These are phyloP conservation scores for Populus nigra DNA, from an alignment of 345 rosid genomes.

Conservation along the genomic window DNA sequence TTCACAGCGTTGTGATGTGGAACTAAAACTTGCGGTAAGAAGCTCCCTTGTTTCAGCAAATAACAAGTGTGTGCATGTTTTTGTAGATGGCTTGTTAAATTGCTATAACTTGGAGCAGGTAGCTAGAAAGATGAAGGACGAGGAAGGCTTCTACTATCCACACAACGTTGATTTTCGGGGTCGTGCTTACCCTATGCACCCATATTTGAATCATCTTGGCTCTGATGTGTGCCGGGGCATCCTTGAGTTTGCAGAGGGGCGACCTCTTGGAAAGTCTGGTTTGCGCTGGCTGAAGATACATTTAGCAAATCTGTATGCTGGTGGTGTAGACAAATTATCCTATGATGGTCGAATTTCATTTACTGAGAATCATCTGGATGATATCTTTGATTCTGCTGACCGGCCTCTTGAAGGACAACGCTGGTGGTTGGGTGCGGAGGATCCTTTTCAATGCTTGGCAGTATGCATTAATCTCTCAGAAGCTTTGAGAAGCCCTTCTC, in stretches of 20 bases:
- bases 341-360: constrained; percentile 76
- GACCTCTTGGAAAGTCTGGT: constrained; percentile 83
- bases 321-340: constrained; percentile 92
- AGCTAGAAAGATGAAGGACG: constrained; percentile 89
- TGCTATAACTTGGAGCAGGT: constrained; percentile 54
- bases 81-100: constrained; percentile 16
- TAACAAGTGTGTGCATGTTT: constrained; percentile 9
- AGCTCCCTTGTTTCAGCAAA: constrained; percentile 18
- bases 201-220: constrained; percentile 95
- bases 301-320: constrained; percentile 87
- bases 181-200: constrained; percentile 99
- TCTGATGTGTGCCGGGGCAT: constrained; percentile 96
- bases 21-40: constrained; percentile 93
- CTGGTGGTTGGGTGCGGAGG: constrained; percentile 99
- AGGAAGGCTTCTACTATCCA: constrained; percentile 91
- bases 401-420: constrained; percentile 85
- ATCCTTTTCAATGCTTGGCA: constrained; percentile 97
- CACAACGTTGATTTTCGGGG: constrained; percentile 98
- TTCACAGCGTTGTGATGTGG: constrained; percentile 89
- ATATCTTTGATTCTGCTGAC: constrained; percentile 92
- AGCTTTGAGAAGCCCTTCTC: constrained; percentile 83
- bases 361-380: constrained; percentile 79
- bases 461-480: constrained; percentile 79
- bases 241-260: constrained; percentile 93
- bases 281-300: constrained; percentile 93